These are phyloP conservation scores for Ploettnerulaceae sp. DNA, from an alignment of 2,329 filamentous ascomycete genomes.

Conservation along the genomic window DNA sequence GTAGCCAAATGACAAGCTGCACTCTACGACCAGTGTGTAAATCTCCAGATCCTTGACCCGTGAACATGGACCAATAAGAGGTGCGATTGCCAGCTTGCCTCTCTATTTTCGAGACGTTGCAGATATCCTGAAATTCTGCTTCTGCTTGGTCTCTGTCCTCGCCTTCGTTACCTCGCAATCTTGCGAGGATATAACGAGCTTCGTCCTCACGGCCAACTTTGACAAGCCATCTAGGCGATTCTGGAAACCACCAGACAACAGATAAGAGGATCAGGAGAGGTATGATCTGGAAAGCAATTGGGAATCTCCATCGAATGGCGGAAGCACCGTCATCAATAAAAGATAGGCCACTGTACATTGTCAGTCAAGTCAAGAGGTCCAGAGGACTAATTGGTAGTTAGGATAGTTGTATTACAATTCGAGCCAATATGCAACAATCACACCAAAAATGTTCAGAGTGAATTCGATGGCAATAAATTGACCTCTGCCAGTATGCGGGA, in stretches of 20 bases:
- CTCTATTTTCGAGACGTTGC: slow-evolving; percentile 57
- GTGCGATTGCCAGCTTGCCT: slow-evolving; percentile 46
- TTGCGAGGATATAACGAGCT: slow-evolving; percentile 42
- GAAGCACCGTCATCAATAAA: slow-evolving; percentile 55
- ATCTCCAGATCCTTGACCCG: slow-evolving; percentile 59
- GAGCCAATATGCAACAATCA: slow-evolving; percentile 59
- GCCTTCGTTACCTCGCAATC: slow-evolving; percentile 51
- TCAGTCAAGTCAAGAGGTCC: slow-evolving; percentile 12
- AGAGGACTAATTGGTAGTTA: background rate
- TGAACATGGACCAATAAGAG: slow-evolving; percentile 62
- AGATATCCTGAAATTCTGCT: slow-evolving; percentile 64
- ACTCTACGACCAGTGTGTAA: slow-evolving; percentile 63
- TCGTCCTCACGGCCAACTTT: slow-evolving; percentile 34
- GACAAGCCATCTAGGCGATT: slow-evolving; percentile 38
- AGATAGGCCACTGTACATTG: slow-evolving; percentile 44
- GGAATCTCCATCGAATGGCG: slow-evolving; percentile 44
- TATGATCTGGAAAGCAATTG: slow-evolving; percentile 35
- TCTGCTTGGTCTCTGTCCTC: slow-evolving; percentile 51
- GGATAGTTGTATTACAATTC: slow-evolving; percentile 31
- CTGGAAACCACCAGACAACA: slow-evolving; percentile 36
- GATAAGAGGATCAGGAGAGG: slow-evolving; percentile 34
- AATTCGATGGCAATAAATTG: slow-evolving; percentile 69
- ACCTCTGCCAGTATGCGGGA: slow-evolving; percentile 62
- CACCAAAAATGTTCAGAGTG: slow-evolving; percentile 67
- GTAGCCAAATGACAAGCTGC: slow-evolving; percentile 66